Conservation (phyloP, 495 filamentous ascomycete genomes). For the Hypoxylon subgilvum region DNA sequence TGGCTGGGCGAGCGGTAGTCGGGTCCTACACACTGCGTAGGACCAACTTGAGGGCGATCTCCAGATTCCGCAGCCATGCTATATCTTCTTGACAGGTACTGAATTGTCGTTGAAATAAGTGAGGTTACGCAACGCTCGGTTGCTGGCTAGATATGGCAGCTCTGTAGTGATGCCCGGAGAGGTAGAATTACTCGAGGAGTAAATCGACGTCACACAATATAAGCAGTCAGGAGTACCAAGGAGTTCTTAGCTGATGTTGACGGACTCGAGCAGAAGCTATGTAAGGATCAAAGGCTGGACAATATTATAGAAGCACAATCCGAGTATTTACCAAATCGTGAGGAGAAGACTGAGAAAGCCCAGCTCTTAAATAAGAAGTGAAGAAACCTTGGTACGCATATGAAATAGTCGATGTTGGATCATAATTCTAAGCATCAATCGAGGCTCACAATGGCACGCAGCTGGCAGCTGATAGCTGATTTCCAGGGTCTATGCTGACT, state of each 20-base stretch:
- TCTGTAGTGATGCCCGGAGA: not conserved
- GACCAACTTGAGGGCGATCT: constrained; percentile 51
- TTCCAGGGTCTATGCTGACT: too few relatives aligned
- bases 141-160: not conserved
- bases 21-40: constrained; percentile 77
- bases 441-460: too few relatives aligned
- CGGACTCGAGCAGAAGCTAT: too few relatives aligned
- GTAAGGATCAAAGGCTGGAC: not conserved
- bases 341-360: not conserved
- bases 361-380: constrained; percentile 2
- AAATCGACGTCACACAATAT: constrained; percentile 1
- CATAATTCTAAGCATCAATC: constrained; percentile 22
- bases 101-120: not conserved
- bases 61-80: constrained; percentile 35
- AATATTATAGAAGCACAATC: too few relatives aligned
- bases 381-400: not conserved
- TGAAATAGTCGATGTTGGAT: constrained; percentile 9
- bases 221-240: not conserved
- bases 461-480: too few relatives aligned
- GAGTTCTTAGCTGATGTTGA: too few relatives aligned
- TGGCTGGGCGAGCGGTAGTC: constrained; percentile 75
- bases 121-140: not conserved
- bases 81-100: constrained; percentile 1
- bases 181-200: not conserved
- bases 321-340: too few relatives aligned